These are phyloP conservation scores for Aureoboletus auriporus DNA, from an alignment of 768 basidiomycete genomes.

Conservation along the genomic window DNA sequence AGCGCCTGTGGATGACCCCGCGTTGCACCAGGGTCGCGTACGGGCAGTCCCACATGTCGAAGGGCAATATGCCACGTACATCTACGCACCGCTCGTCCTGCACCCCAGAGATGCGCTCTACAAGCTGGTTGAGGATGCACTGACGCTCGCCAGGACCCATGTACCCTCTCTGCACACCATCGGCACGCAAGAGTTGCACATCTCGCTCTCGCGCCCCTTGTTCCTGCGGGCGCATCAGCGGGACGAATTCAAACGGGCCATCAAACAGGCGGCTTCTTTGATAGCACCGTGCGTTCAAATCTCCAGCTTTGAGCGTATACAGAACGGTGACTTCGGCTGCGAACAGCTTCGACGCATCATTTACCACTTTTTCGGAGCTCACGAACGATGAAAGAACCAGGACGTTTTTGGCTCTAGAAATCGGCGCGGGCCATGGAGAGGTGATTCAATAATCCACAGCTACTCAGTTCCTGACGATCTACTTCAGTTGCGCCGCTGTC, in stretches of 20 bases:
- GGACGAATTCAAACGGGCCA: constrained; percentile 62
- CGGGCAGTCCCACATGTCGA: constrained; percentile 77
- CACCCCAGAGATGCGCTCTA: constrained; percentile 41
- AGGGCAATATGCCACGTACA: constrained; percentile 79
- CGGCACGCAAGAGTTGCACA: constrained; percentile 54
- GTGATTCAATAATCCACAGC: constrained; percentile 36
- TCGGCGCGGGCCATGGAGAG: constrained; percentile 80
- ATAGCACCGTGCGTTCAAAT: constrained; percentile 41
- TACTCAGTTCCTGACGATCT: constrained; percentile 14
- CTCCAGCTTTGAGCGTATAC: background rate
- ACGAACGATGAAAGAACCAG: constrained; percentile 79
- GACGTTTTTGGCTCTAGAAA: constrained; percentile 74
- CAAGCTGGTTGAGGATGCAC: constrained; percentile 42
- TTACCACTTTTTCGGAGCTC: constrained; percentile 65
- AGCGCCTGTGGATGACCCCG: constrained; percentile 65
- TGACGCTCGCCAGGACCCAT: constrained; percentile 38
- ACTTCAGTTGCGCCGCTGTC: constrained; percentile 54
- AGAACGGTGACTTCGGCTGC: constrained; percentile 8
- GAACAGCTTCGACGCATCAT: constrained; percentile 67
- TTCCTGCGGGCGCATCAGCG: constrained; percentile 78
- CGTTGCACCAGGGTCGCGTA: constrained; percentile 78
- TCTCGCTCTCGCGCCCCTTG: constrained; percentile 82
- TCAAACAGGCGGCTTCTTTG: constrained; percentile 48
- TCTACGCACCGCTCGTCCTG: constrained; percentile 64
- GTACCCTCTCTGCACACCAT: constrained; percentile 49